Evolutionary conservation across 306 rosid genomes (phyloP).

Genomic region (Trichosanthes truncata): DNA sequence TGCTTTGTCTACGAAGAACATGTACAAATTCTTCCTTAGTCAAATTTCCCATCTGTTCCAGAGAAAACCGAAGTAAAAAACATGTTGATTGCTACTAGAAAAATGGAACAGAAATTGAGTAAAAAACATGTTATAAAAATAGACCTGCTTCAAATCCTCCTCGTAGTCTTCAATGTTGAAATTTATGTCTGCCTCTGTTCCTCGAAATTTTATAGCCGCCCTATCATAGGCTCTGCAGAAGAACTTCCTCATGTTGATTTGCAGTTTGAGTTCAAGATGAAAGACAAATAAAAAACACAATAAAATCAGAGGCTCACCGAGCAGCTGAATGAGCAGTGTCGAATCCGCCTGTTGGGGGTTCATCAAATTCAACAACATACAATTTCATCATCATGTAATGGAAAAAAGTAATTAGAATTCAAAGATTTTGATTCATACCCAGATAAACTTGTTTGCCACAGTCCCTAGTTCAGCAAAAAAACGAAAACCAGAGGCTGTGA

Average conservation of each 20-base stretch:
- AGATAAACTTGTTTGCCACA: conserved; percentile 98
- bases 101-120: background rate
- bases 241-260: background rate
- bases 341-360: conserved; percentile 63
- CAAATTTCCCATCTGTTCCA: conserved; percentile 71
- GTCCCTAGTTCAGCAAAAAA: conserved; percentile 46
- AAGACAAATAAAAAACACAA: background rate
- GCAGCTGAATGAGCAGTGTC: conserved; percentile 99
- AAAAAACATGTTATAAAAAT: background rate
- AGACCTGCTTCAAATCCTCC: conserved; percentile 88
- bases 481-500: conserved; percentile 6
- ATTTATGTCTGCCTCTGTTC: conserved; percentile 89
- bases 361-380: background rate
- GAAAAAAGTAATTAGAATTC: background rate
- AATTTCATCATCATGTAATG: background rate
- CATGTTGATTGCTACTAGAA: background rate
- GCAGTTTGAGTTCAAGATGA: background rate
- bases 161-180: conserved; percentile 81
- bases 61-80: background rate
- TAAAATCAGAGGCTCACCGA: conserved; percentile 48
- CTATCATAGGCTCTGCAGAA: conserved; percentile 83
- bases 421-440: conserved; percentile 39
- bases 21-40: conserved; percentile 97
- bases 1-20: conserved; percentile 98
- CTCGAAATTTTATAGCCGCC: conserved; percentile 93